Conservation (phyloP, 1,284 basidiomycete species). For the Apiotrichum gamsii region DNA sequence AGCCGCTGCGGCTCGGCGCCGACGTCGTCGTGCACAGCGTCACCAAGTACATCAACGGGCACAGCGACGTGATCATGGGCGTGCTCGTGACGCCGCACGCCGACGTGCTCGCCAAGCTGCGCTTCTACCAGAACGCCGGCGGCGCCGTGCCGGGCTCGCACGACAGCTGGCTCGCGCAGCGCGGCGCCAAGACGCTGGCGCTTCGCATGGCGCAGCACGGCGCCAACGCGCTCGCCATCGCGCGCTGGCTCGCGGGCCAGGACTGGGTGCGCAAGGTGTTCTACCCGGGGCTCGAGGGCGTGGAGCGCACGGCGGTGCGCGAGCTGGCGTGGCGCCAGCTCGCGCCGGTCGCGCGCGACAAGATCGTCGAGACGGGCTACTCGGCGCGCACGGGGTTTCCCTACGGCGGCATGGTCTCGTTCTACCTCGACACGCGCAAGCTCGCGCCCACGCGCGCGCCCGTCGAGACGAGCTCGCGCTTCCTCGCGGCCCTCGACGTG, state of each 20-base stretch:
- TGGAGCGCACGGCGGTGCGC: conserved; percentile 12
- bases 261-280: conserved; percentile 65
- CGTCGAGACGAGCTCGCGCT: conserved; percentile 43
- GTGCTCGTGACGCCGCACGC: conserved; percentile 56
- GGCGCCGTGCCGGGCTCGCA: conserved; percentile 82
- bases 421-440: conserved; percentile 50
- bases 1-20: conserved; percentile 61
- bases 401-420: conserved; percentile 58
- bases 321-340: conserved; percentile 14
- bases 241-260: conserved; percentile 58
- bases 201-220: conserved; percentile 84
- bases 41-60: conserved; percentile 91
- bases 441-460: conserved; percentile 3
- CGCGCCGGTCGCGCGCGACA: conserved; percentile 10
- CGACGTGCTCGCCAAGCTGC: conserved; percentile 48
- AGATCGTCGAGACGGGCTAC: conserved; percentile 24
- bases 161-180: conserved; percentile 86
- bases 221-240: conserved; percentile 70
- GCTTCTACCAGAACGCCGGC: conserved; percentile 85
- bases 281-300: conserved; percentile 68
- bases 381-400: conserved; percentile 56
- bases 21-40: conserved; percentile 51
- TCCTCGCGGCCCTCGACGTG: conserved; percentile 62
- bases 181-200: conserved; percentile 84
- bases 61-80: conserved; percentile 87